phyloP scores from a whole-genome alignment of 1,139 yeast species.

The Saccharomyces hybrid region DNA sequence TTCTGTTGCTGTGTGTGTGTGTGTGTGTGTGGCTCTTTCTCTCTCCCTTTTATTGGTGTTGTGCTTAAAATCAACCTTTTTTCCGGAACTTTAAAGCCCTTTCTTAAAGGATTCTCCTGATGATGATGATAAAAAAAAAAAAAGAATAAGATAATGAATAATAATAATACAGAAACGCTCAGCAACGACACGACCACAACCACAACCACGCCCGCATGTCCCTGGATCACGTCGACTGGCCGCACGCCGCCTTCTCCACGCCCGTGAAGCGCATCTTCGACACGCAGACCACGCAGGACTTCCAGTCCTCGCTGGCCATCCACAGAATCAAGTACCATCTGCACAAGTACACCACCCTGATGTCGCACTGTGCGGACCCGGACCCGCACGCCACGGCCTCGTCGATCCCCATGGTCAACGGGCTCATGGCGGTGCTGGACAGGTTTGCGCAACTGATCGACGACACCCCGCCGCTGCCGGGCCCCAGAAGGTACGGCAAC shows the following conservation, averaged over 20 bases:
- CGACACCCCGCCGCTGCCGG: constrained; percentile 56
- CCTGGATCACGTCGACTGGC: background rate
- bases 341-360: constrained; percentile 28
- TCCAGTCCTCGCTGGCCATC: constrained; percentile 37
- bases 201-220: background rate
- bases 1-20: no score
- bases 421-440: constrained; percentile 29
- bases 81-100: no score
- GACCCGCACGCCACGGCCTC: constrained; percentile 5
- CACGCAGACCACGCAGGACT: constrained; percentile 34
- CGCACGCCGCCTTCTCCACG: constrained; percentile 17
- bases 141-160: constrained; percentile 17
- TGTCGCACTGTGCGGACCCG: constrained; percentile 17
- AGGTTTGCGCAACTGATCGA: constrained; percentile 39
- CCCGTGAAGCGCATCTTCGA: constrained; percentile 39
- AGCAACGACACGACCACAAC: no score
- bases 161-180: no score
- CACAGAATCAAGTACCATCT: constrained; percentile 30
- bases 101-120: no score
- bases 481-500: constrained; percentile 67
- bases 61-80: no score
- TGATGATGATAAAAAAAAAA: no score
- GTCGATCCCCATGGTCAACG: constrained; percentile 11
- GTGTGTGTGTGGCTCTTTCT: no score
- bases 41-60: no score